Evolutionary conservation across 1,139 yeast genomes (phyloP).

Genomic region (Diutina sp.): DNA sequence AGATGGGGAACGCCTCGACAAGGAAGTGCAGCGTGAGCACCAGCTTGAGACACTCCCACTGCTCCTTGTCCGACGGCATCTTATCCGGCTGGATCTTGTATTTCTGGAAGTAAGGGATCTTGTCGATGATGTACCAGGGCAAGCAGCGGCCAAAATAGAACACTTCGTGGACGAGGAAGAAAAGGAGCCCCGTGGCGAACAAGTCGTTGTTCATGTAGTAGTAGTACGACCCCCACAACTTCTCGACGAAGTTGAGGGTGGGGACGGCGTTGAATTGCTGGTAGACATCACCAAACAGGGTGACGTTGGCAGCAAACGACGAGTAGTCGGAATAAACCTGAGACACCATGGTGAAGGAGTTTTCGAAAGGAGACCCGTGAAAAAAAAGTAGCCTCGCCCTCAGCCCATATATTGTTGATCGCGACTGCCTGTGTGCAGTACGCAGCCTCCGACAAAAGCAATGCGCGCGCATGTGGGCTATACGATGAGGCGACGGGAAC

Average conservation of each 20-base stretch:
- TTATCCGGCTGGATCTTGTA: constrained; percentile 33
- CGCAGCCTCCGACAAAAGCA: not conserved
- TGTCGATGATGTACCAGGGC: constrained; percentile 34
- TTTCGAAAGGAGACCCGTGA: not conserved
- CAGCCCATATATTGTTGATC: not conserved
- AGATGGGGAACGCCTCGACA: constrained; percentile 34
- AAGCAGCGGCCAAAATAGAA: constrained; percentile 33
- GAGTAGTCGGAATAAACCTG: constrained; percentile 29
- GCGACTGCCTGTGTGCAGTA: not conserved
- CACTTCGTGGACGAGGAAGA: constrained; percentile 28
- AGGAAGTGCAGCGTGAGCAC: constrained; percentile 31
- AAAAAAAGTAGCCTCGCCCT: not conserved
- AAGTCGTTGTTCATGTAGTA: constrained; percentile 28
- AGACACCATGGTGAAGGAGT: not conserved
- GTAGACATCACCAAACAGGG: constrained; percentile 24
- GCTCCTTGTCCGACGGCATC: constrained; percentile 27
- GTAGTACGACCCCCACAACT: constrained; percentile 32
- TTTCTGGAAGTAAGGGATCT: constrained; percentile 26
- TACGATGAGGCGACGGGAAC: not conserved
- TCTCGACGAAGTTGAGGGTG: constrained; percentile 18
- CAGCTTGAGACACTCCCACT: constrained; percentile 35
- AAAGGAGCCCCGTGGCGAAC: constrained; percentile 32
- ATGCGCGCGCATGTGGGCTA: not conserved
- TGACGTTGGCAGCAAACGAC: constrained; percentile 21
- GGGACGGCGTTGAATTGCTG: constrained; percentile 17